A percentile compares a stretch with the other conserved stretches of the same genome.
These are phyloP conservation scores for Theobroma grandiflorum DNA, from an alignment of 441 rosid species.

Conservation along the genomic window DNA sequence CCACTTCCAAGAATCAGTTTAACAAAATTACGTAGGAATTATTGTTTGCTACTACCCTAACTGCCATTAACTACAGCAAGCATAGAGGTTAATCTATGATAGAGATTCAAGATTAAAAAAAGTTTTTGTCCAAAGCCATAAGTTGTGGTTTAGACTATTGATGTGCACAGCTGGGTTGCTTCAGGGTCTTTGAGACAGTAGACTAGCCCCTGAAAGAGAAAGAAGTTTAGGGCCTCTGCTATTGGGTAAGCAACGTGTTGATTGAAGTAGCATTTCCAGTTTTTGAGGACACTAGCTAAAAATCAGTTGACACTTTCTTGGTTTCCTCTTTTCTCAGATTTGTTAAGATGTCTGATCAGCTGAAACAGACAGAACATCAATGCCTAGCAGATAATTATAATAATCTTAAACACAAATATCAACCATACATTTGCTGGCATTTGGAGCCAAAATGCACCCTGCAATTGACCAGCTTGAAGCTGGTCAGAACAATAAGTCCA, in stretches of 20 bases:
- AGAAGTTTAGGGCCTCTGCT: not conserved
- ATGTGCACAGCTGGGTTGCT: not conserved
- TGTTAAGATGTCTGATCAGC: not conserved
- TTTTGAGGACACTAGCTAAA: not conserved
- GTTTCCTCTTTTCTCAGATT: not conserved
- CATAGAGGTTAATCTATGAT: not conserved
- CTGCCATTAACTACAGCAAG: not conserved
- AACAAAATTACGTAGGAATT: not conserved
- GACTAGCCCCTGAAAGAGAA: not conserved
- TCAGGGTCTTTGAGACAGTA: not conserved
- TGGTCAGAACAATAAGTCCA: not conserved
- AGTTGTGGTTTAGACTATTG: not conserved
- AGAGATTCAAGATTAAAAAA: not conserved
- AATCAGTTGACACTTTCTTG: not conserved
- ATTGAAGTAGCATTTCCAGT: not conserved
- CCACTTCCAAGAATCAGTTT: not conserved
- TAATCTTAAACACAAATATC: not conserved
- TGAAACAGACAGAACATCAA: not conserved
- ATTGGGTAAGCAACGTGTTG: not conserved
- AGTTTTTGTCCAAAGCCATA: not conserved
- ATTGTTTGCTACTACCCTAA: conserved; percentile 1
- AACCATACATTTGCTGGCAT: not conserved
- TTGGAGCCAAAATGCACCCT: not conserved
- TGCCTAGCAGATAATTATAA: not conserved
- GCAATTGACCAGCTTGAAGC: not conserved